Conservation (phyloP, 2,329 filamentous ascomycete species). For the Salinomyces thailandicus region DNA sequence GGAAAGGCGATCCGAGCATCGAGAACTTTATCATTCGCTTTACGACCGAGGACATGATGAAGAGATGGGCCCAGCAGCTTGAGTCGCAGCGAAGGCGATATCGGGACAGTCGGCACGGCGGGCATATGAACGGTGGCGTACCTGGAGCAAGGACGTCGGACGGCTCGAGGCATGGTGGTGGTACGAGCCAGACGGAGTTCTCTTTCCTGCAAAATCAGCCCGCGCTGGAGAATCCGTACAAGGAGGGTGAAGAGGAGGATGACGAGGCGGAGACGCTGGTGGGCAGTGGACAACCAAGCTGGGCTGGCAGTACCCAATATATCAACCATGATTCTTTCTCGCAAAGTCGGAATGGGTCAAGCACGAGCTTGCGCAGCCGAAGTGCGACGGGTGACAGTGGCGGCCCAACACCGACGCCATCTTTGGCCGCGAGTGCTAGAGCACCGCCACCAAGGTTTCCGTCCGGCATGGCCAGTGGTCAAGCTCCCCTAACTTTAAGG, state of each 20-base stretch:
- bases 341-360: slow-evolving; percentile 60
- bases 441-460: slow-evolving; percentile 33
- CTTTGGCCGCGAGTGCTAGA: background rate
- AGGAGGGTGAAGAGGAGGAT: slow-evolving; percentile 46
- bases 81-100: slow-evolving; percentile 57
- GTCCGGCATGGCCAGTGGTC: background rate
- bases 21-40: slow-evolving; percentile 96
- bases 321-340: slow-evolving; percentile 38
- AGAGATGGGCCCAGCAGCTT: slow-evolving; percentile 76
- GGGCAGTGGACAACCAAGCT: slow-evolving; percentile 12
- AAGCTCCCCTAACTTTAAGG: slow-evolving; percentile 55
- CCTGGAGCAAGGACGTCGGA: slow-evolving; percentile 1
- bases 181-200: slow-evolving; percentile 60
- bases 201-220: slow-evolving; percentile 63
- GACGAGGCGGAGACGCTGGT: slow-evolving; percentile 36
- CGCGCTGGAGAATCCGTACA: slow-evolving; percentile 71
- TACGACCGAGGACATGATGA: slow-evolving; percentile 81
- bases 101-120: slow-evolving; percentile 32
- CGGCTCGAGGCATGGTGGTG: slow-evolving; percentile 6
- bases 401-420: slow-evolving; percentile 18
- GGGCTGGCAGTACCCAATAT: slow-evolving; percentile 15
- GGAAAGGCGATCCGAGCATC: slow-evolving; percentile 91
- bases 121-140: slow-evolving; percentile 26
- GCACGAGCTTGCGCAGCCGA: slow-evolving; percentile 61
- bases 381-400: slow-evolving; percentile 63